Conservation (phyloP, 257 asterid genomes). For the Capsicum chinense region DNA sequence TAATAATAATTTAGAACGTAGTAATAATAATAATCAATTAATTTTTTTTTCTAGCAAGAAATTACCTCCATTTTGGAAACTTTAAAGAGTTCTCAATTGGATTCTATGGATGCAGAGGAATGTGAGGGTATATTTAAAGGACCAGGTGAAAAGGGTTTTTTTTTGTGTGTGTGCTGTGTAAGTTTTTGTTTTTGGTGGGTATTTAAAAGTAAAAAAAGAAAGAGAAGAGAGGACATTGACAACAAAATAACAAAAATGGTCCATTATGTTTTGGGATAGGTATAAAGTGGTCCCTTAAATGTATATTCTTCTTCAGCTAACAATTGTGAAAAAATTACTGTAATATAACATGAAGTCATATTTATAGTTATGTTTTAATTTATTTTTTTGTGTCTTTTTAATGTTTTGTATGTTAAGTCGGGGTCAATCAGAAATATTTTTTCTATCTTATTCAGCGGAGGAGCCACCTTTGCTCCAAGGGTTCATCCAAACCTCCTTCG, state of each 20-base stretch:
- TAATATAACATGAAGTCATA: neutral
- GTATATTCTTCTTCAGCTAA: neutral
- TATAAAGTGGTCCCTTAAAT: neutral
- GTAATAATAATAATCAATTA: neutral
- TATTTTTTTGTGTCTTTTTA: no score
- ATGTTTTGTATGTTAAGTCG: no score
- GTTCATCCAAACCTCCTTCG: no score
- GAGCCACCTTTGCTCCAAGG: no score
- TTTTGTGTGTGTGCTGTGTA: neutral
- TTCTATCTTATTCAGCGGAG: no score
- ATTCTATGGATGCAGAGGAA: neutral
- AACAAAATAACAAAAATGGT: neutral
- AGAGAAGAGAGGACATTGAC: neutral
- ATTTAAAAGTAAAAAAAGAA: neutral
- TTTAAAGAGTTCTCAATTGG: neutral
- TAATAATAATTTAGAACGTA: neutral
- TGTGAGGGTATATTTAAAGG: conserved; percentile 5
- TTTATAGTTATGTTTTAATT: no score
- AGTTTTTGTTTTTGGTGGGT: neutral
- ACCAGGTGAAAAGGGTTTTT: neutral
- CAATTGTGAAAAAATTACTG: no score
- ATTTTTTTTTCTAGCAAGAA: neutral
- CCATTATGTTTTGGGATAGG: neutral
- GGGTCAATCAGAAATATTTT: no score
- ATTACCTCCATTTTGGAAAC: no score